These are phyloP conservation scores for Harringtonia lauricola DNA, from an alignment of 2,329 filamentous ascomycete species.

Conservation along the genomic window DNA sequence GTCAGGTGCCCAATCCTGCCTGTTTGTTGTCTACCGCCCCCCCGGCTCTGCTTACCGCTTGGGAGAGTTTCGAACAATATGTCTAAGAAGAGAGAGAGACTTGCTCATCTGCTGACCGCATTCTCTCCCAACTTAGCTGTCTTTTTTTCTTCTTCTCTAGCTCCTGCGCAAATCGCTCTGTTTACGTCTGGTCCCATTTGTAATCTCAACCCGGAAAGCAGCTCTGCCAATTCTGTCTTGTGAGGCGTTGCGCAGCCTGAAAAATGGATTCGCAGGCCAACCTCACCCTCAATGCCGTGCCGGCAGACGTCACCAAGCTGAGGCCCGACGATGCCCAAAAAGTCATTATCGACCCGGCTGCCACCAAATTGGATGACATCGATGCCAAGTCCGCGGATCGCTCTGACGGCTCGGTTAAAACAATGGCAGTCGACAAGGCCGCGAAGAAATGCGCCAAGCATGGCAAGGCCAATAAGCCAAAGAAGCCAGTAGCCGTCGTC, in stretches of 20 bases:
- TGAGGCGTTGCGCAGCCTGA: no score
- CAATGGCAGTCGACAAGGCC: conserved; percentile 12
- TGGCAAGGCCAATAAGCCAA: conserved; percentile 17
- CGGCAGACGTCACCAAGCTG: conserved; percentile 8
- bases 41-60: no score
- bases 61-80: no score
- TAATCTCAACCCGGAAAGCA: no score
- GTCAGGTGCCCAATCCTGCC: no score
- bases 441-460: conserved; percentile 17
- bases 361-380: conserved; percentile 11
- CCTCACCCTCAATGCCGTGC: conserved; percentile 8
- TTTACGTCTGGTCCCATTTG: no score
- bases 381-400: conserved; percentile 13
- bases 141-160: neutral
- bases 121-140: neutral
- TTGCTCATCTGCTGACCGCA: neutral
- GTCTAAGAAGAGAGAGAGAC: no score
- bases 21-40: no score
- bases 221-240: no score
- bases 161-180: neutral
- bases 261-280: conserved; percentile 14
- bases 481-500: conserved; percentile 13
- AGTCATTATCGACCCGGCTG: conserved; percentile 10
- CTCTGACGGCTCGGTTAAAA: conserved; percentile 9
- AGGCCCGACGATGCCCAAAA: conserved; percentile 15